Evolutionary conservation across 257 asterid genomes (phyloP), one percentile per base, ranked within the genome.

Genomic region (Gentiana straminea): DNA sequence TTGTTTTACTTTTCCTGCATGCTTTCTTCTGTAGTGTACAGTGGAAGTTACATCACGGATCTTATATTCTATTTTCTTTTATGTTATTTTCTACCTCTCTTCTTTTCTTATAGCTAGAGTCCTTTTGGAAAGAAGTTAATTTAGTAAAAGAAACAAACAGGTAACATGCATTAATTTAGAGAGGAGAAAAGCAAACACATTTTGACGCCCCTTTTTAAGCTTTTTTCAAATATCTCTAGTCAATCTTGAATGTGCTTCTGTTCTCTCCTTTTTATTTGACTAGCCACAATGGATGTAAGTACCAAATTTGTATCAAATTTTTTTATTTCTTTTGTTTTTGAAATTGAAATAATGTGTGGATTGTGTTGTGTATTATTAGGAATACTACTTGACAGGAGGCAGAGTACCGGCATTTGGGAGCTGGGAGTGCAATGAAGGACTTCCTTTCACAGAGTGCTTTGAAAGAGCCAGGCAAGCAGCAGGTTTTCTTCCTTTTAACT

Each of bases 351-450:
- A 10, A 41, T 41, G 46, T 41, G 5, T 41, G 46, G 2, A 41
- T 41, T 41, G 6, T 41, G 1, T 10, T 41, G 46, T 41, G 46
- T 15, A 15, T 15, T 15, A 15, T 41, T 35, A 81, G 89, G 82
- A 81, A 32, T 74, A 65, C 39, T 56, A 74, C 57, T 68, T 76
- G 5, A 68, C 48, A 68, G 78, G 81, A 78, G 76, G 82, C 37
- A 89, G 77, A 49, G 81, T 86, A 7, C 96, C 92, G 3, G 92
- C 89, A 13, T 86, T 86, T 67, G 96, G 96, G 47, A 84, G 86
- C 86, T 86, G 96, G 94, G 94, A 86, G 47, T 77, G 84, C 70
- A 61, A 78, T 41, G 69, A 72, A 1, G 81, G 73, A 37, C 52
- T 75, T 49, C 81, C 84, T 0, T 84, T 81, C 64, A 84, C 94